phyloP scores from a whole-genome alignment of 2,329 filamentous ascomycete species.

The Paracamarosporium sp. region DNA sequence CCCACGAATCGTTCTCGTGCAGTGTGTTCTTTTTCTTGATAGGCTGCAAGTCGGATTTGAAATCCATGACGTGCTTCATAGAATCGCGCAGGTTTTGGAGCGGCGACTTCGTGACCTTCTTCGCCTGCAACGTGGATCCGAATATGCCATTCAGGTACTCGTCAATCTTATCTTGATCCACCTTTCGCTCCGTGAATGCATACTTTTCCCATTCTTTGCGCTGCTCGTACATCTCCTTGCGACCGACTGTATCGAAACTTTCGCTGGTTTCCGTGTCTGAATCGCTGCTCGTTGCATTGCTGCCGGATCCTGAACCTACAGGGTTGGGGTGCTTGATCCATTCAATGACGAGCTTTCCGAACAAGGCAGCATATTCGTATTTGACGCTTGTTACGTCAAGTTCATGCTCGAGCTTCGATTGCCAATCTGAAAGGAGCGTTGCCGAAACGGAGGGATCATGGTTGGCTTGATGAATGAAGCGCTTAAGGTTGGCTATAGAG shows the following conservation, averaged over 20 bases:
- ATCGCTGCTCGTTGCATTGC: neutral
- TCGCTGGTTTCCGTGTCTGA: slow-evolving; percentile 15
- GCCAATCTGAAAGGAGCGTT: slow-evolving; percentile 30
- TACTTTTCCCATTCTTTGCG: slow-evolving; percentile 60
- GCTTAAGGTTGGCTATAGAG: slow-evolving; percentile 24
- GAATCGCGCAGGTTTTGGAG: slow-evolving; percentile 50
- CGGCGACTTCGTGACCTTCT: slow-evolving; percentile 45
- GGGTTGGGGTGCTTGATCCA: slow-evolving; percentile 38
- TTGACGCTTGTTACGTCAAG: slow-evolving; percentile 37
- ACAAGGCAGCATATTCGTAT: slow-evolving; percentile 36
- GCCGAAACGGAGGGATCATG: slow-evolving; percentile 35
- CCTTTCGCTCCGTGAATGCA: slow-evolving; percentile 60
- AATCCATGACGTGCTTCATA: slow-evolving; percentile 38
- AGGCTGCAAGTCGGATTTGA: slow-evolving; percentile 25
- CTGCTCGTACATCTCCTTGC: slow-evolving; percentile 51
- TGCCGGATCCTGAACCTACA: neutral
- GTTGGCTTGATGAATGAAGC: slow-evolving; percentile 34
- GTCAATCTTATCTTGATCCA: slow-evolving; percentile 55
- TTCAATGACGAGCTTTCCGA: slow-evolving; percentile 34
- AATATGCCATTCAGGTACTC: slow-evolving; percentile 62
- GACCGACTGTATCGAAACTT: slow-evolving; percentile 53
- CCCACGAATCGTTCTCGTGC: slow-evolving; percentile 18
- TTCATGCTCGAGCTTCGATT: slow-evolving; percentile 28
- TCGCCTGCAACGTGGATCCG: slow-evolving; percentile 46
- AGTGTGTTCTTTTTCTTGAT: slow-evolving; percentile 27